Base-by-base conservation (phyloP, 2,329 filamentous ascomycete genomes). In the Graphilbum fragrans region DNA sequence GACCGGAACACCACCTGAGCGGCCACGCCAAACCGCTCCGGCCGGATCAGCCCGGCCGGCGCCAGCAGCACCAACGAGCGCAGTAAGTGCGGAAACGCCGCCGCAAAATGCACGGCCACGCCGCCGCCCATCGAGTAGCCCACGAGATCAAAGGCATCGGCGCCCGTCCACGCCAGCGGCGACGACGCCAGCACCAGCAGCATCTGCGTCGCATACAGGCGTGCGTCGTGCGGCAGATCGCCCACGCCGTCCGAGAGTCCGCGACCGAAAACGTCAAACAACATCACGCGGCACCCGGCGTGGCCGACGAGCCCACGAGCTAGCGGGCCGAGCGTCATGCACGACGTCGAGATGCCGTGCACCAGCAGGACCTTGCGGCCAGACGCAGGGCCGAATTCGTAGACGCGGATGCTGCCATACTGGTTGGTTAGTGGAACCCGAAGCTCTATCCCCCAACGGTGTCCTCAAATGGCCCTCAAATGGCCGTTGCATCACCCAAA, bases 81-180 rank as follows among this genome's bases (percentile, higher is more conserved):
- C 14, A 94, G 69, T 42, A 90, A 64, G 37, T 73, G 56, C 0
- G 85, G 82, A 54, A 88, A 87, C 44, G 78, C 72, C 10, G 74
- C 74, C 7, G 84, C 76, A 55, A 93, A 90, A 45, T 80, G 74
- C 6, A 80, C 75, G 5, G 79, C 77, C 42, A 94, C 80, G 40
- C 82, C 84, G 37, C 86, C 86, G 43, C 86, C 86, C 1, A 94
- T 70, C 0, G 82, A 88, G 60, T 92, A 94, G 11, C 86, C 86
- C 12, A 88, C 62, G 18, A 94, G 59, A 37, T 71, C 71, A 54
- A 92, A 77, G 37, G 66, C 69, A 35, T 57, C 52, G 14, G 55
- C 47, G 35, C 75, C 72, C 0, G 74, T 79, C 82, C 82, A 87
- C 14, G 75, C 50, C 3, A 90, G 61, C 0, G 74, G 67, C 2